Evolutionary conservation across 2,329 filamentous ascomycete species (phyloP).

Genomic region (Colletotrichum neosansevieriae): DNA sequence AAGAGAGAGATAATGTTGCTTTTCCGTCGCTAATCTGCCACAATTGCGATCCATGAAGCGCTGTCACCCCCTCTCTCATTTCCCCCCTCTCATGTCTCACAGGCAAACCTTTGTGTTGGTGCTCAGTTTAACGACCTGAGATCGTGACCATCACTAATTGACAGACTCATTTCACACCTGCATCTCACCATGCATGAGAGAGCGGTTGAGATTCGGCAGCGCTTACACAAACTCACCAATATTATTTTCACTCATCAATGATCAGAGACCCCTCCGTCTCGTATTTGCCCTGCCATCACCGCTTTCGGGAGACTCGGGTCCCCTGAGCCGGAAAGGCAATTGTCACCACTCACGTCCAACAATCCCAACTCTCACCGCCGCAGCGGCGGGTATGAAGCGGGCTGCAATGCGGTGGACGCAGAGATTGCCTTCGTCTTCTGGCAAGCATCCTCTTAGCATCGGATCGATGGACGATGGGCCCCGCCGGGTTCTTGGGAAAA

Average conservation of each 20-base stretch:
- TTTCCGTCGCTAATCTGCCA: conserved; percentile 21
- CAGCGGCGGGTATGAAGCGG: conserved; percentile 6
- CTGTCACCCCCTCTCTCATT: conserved; percentile 8
- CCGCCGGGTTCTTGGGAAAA: conserved; percentile 23
- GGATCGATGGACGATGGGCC: not conserved
- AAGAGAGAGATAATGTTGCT: conserved; percentile 18
- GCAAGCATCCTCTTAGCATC: conserved; percentile 7
- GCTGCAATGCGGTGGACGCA: conserved; percentile 12
- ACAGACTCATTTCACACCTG: not conserved
- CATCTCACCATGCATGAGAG: not conserved
- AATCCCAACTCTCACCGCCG: conserved; percentile 7
- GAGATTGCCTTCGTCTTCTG: conserved; percentile 5
- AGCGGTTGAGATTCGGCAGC: not conserved
- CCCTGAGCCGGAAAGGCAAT: conserved; percentile 1
- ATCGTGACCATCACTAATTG: not conserved
- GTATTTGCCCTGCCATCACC: conserved; percentile 2
- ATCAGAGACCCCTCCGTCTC: not conserved
- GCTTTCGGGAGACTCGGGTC: not conserved
- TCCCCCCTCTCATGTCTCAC: conserved; percentile 4
- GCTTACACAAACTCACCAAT: not conserved
- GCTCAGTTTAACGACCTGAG: not conserved
- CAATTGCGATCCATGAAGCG: conserved; percentile 8
- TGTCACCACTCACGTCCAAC: conserved; percentile 19
- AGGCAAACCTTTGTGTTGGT: not conserved
- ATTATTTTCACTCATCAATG: too few species aligned